These are phyloP conservation scores for Narthecium ossifragum DNA, from an alignment of 106 monocot genomes.

Conservation along the genomic window DNA sequence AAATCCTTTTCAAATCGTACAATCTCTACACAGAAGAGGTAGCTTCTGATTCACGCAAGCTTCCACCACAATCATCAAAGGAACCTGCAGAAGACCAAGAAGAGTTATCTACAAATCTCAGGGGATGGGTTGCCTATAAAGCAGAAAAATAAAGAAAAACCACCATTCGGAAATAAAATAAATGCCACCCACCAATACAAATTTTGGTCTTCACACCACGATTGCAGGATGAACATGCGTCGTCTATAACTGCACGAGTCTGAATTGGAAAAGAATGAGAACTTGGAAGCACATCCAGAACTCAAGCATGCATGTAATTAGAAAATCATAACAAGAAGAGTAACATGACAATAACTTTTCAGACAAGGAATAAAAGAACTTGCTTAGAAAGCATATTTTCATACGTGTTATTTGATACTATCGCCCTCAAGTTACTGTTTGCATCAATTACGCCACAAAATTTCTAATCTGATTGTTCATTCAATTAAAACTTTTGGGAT, in stretches of 20 bases:
- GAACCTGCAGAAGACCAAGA: neutral
- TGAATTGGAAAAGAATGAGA: neutral
- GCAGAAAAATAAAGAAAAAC: no score
- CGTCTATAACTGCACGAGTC: neutral
- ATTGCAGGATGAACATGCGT: neutral
- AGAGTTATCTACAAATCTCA: neutral
- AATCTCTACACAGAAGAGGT: no score
- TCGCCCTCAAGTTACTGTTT: no score
- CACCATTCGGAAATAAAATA: neutral
- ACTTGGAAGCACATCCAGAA: neutral
- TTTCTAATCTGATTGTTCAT: no score
- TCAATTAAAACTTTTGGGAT: no score
- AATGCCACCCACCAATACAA: neutral
- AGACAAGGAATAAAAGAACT: no score
- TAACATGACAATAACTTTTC: no score
- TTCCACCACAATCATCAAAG: neutral
- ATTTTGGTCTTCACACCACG: neutral
- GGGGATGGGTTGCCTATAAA: neutral
- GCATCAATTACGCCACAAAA: no score
- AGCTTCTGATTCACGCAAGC: neutral
- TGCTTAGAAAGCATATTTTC: no score
- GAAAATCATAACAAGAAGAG: neutral
- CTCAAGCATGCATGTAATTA: neutral
- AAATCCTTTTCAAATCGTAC: no score
- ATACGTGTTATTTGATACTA: no score